Base-by-base conservation (phyloP, 805 yeast genomes). In the Wickerhamiella bombiphila region DNA sequence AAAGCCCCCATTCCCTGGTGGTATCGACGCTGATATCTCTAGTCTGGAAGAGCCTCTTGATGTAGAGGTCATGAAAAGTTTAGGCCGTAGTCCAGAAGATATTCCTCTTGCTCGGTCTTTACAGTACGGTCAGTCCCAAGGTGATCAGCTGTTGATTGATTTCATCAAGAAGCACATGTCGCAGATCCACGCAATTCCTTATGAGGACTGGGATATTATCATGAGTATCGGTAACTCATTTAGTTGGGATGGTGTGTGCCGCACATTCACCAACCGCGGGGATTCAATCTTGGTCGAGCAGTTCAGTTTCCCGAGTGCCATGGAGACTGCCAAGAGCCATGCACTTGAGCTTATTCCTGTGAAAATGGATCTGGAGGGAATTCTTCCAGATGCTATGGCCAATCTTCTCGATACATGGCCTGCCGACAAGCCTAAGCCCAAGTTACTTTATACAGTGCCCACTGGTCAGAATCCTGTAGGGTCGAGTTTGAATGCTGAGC, bases 381-480 rank as follows among this genome's bases (percentile, higher is more conserved):
- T 82, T 37, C 58, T 75, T 37, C 93, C 94, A 9, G 76, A 71
- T 40, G 68, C 70, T 37, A 63, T 86, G 39, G 83, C 66, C 20
- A 48, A 56, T 8, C 56, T 75, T 36, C 63, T 88, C 49, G 69
- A 65, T 44, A 64, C 69, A 54, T 86, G 95, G 96, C 65, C 59
- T 28, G 60, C 59, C 5, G 37, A 38, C 4, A 40, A 34, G 95
- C 63, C 59, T 32, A 58, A 56, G 5, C 70, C 72, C 42, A 83
- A 78, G 58, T 64, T 88, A 43, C 66, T 88, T 49, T 88, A 88
- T 71, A 75, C 86, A 30, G 81, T 88, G 51, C 78, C 88, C 47
- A 88, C 96, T 5, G 98, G 98, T 45, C 97, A 88, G 65, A 88
- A 88, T 68, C 98, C 98, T 47, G 85, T 95, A 17, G 98, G 98